Base-by-base conservation (phyloP, 495 filamentous ascomycete genomes). In the Lindgomyces ingoldianus region DNA sequence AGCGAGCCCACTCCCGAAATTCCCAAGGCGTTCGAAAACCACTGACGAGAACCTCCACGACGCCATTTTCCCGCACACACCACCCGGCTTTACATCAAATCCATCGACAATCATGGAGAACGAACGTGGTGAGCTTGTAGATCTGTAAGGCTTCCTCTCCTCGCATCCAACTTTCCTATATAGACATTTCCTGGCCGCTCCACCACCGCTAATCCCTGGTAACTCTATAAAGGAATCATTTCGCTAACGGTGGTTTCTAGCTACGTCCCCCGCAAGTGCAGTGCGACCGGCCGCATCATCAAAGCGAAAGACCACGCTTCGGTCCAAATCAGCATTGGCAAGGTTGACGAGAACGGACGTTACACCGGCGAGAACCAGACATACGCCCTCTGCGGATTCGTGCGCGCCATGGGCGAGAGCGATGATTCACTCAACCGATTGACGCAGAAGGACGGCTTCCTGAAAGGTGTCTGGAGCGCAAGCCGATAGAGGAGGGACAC, bases 91-190 rank as follows among this genome's bases (percentile, higher is more conserved):
- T n/a, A 30, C 29, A 22, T 50, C 46, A 22, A 36, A 24, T 36
- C 60, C 54, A 25, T 29, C 19, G 3, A 26, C 44, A 65, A 74
- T 44, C 50, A 95, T 95, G 91, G 91, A 96, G 82, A 95, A 95
- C 88, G 91, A 95, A 81, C 91, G 91, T 82, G 93, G 94, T 85
- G 91, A 97, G 78, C 90, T 97, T 81, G 94, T 98, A 80, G 94
- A 98, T 83, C 91, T 98, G 91, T 97, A 87, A 75, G 85, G 81
- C 36, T 57, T 56, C 51, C 44, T 44, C 67, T 41, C 25, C 33
- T 39, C 44, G 14, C 33, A 50, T 4, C 16, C 42, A 19, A 14
- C 39, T 42, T 10, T 21, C 18, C 16, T 6, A 4, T 19, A 36
- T 21, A 4, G 18, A n/a, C 9, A 45, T 44, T 24, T 33, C 49